Evolutionary conservation across 306 rosid genomes (phyloP).

Genomic region (Nissolia schottii): DNA sequence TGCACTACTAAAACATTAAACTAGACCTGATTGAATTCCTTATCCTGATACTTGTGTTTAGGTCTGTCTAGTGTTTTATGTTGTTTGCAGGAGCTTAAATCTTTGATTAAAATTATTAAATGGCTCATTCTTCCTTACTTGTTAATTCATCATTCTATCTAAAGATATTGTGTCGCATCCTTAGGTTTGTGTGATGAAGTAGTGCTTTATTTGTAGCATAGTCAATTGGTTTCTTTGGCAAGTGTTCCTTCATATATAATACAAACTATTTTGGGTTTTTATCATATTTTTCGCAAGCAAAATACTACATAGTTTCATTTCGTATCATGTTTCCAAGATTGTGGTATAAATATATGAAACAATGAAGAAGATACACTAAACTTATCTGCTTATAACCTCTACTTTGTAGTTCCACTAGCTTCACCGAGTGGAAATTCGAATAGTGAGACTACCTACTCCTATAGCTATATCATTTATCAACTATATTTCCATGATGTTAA

Average conservation of each 20-base stretch:
- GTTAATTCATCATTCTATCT: not conserved
- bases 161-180: not conserved
- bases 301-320: not conserved
- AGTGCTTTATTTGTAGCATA: not conserved
- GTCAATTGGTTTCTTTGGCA: not conserved
- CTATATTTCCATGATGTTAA: not conserved
- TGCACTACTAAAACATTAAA: not conserved
- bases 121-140: not conserved
- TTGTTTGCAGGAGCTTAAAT: not conserved
- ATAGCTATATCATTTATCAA: not conserved
- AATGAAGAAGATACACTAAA: not conserved
- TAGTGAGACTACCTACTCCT: not conserved
- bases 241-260: not conserved
- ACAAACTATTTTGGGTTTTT: not conserved
- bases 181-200: not conserved
- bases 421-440: not conserved
- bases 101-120: not conserved
- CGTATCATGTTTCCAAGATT: not conserved
- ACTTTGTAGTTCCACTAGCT: slow-evolving; percentile 1
- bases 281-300: not conserved
- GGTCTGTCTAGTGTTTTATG: not conserved
- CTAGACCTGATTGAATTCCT: not conserved
- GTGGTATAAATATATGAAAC: not conserved
- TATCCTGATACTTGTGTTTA: not conserved
- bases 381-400: slow-evolving; percentile 8